Conservation (phyloP, 164 flowering plant genomes). For the Aristolochia fimbriata region DNA sequence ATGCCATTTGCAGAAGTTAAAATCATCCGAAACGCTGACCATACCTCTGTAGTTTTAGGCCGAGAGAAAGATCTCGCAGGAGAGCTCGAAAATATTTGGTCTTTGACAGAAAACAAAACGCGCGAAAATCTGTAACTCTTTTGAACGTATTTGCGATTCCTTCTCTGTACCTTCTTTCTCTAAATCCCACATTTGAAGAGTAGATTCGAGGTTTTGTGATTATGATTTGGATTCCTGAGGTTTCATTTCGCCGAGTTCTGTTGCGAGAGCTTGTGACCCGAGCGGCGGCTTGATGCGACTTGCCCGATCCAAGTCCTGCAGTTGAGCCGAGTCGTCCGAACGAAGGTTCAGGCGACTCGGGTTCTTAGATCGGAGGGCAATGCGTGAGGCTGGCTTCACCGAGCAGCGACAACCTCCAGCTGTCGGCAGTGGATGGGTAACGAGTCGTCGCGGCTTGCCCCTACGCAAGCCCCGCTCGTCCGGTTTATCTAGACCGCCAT, state of each 20-base stretch:
- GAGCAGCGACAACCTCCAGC: too few species aligned
- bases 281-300: too few species aligned
- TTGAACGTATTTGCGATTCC: too few species aligned
- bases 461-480: not conserved
- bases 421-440: not conserved
- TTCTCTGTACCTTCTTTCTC: too few species aligned
- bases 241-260: not conserved
- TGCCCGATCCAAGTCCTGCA: too few species aligned
- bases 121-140: not conserved
- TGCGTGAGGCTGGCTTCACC: too few species aligned
- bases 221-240: not conserved
- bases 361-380: not conserved
- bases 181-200: too few species aligned
- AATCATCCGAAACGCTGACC: conserved; percentile 34
- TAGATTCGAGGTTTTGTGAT: too few species aligned
- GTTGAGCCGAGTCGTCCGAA: not conserved
- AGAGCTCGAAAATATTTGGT: conserved; percentile 44
- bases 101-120: not conserved
- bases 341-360: not conserved
- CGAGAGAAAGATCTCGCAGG: conserved; percentile 34
- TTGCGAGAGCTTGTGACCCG: conserved; percentile 2
- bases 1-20: conserved; percentile 32
- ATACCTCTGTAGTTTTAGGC: conserved; percentile 33
- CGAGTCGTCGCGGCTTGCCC: too few species aligned
- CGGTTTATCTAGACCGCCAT: not conserved